Evolutionary conservation across 1,284 basidiomycete species (phyloP), one percentile per base, ranked within the genome.

Genomic region (Xerocomus nothofagi): DNA sequence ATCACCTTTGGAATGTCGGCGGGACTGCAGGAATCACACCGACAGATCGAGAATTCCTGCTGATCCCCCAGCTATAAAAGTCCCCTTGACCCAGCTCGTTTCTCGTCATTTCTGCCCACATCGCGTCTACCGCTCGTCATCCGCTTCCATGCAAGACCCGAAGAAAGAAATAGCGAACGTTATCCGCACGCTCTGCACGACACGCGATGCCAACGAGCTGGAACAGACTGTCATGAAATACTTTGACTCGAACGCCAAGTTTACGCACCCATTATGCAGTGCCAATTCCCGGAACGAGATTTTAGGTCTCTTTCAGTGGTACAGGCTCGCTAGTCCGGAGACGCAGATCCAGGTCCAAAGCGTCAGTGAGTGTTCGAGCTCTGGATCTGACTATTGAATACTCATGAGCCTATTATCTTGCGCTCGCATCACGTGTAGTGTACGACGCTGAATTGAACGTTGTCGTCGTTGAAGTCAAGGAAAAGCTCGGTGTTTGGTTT

Each of bases 221-320:
- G 50, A 55, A 34, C n/a, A 45, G 6, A 48, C 53, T 0, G 42
- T 67, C 39, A 44, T 4, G 0, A 54, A 41, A 38, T 57, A 62
- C 38, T 66, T 54, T 15, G 24, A 39, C 17, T 31, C 48, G 3
- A 52, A 69, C 33, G 64, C 63, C 8, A 54, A 50, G 40, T 49
- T 68, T 44, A 53, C 29, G 14, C 62, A 68, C 47, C 55, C 60
- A 6, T 14, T 68, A 24, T 67, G 54, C 61, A 60, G 1, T 14
- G 60, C 63, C 43, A 53, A 49, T 33, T 57, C 62, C 5, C 46
- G 64, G 24, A 57, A 58, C 45, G 53, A 68, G 37, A 57, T 69
- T 33, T 31, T 64, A 0, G 66, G 64, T 15, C 34, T 67, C 32
- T 69, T 57, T 51, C 55, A 67, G 20, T 67, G 66, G 64, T 67